A percentile compares a stretch with the other conserved stretches of the same genome.
phyloP scores from a whole-genome alignment of 768 basidiomycete species.

The Suillus plorans region DNA sequence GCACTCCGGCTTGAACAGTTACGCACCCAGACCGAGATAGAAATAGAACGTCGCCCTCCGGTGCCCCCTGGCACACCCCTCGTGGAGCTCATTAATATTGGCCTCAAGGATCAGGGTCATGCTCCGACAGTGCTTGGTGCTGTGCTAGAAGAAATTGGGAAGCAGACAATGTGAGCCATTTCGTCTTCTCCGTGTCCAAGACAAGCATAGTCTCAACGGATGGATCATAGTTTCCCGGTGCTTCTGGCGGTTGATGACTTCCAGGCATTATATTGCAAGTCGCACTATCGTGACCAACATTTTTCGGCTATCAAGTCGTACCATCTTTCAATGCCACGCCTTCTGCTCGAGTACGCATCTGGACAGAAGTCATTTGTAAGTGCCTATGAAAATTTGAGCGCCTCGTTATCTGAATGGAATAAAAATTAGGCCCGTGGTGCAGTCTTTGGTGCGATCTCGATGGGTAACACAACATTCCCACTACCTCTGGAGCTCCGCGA shows the following conservation, averaged over 20 bases:
- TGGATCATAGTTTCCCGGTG: constrained; percentile 60
- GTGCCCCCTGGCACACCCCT: constrained; percentile 51
- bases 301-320: constrained; percentile 68
- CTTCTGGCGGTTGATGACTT: constrained; percentile 86
- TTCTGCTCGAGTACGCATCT: constrained; percentile 77
- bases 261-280: constrained; percentile 72
- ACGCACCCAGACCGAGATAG: constrained; percentile 38
- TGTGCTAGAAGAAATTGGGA: constrained; percentile 59
- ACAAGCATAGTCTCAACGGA: constrained; percentile 1
- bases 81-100: constrained; percentile 55
- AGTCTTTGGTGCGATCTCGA: constrained; percentile 67
- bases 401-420: background rate
- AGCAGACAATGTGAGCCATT: constrained; percentile 58
- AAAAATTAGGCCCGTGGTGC: constrained; percentile 60
- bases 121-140: constrained; percentile 58
- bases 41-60: constrained; percentile 45
- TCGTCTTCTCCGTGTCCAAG: background rate
- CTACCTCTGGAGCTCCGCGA: constrained; percentile 64
- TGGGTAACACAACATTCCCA: constrained; percentile 56
- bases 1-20: constrained; percentile 40
- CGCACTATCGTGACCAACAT: constrained; percentile 72
- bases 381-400: constrained; percentile 12
- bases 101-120: constrained; percentile 48
- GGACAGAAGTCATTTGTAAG: constrained; percentile 68
- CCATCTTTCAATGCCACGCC: constrained; percentile 75